Evolutionary conservation across 768 basidiomycete species (phyloP), one percentile per base, ranked within the genome.

Genomic region (Sarcodon sp.): DNA sequence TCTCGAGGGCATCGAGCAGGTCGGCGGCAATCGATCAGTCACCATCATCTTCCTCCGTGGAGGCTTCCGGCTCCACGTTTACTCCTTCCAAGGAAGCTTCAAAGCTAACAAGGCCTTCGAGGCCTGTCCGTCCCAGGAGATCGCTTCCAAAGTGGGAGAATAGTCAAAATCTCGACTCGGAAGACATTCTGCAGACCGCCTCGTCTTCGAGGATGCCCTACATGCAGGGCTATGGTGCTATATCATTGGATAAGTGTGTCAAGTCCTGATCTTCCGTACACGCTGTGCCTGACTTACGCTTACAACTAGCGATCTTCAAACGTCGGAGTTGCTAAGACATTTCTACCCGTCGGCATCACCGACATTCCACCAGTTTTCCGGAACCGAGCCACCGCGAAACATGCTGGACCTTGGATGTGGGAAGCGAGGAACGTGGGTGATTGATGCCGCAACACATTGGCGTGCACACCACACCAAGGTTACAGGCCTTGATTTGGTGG

Each of bases 391-490:
- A 0, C 80, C 84, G 1, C 57, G 62, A 1, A 64, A 66, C 10
- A 78, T 82, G 18, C 70, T 90, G 6, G 87, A 89, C 56, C 62
- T 90, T 10, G 87, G 87, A 2, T 88, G 85, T 59, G 87, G 87
- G 9, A 54, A 15, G 15, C 39, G 72, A 43, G 85, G 86, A 0
- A 57, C 72, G 44, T 90, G 87, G 87, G 67, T 79, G 5, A 50
- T 76, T 0, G 68, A 79, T 44, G 79, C 85, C 4, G 76, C 82
- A 3, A 65, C 58, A 16, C 56, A 62, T n/a, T 90, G 87, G 87
- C 73, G 68, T 16, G 56, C 63, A 5, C 56, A 58, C 43, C 59
- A 61, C 37, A 70, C 79, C 15, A 66, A 69, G 8, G 70, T 88
- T 45, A 76, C 73, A 7, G 86, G 80, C 2, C 67, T 87, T 33